phyloP scores from a whole-genome alignment of 345 rosid genomes.

The Hibiscus trionum region DNA sequence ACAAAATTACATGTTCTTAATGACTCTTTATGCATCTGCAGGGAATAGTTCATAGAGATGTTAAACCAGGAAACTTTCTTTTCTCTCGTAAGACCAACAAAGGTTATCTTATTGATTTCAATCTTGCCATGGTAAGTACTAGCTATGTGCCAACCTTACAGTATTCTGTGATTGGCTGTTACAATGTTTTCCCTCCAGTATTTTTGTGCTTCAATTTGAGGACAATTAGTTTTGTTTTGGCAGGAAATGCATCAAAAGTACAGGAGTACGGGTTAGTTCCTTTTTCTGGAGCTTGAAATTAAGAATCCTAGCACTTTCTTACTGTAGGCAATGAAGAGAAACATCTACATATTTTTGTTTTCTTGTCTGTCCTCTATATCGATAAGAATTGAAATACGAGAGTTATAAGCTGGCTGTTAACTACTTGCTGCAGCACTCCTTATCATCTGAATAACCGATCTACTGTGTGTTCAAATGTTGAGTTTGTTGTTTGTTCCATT shows the following conservation, averaged over 20 bases:
- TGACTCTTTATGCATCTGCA: conserved; percentile 18
- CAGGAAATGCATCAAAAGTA: conserved; percentile 84
- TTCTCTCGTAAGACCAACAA: conserved; percentile 65
- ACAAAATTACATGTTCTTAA: neutral
- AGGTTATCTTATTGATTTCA: conserved; percentile 94
- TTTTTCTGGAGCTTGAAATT: neutral
- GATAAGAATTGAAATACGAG: neutral
- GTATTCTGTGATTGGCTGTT: neutral
- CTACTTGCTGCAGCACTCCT: neutral
- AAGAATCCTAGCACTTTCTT: neutral
- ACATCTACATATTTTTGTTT: neutral
- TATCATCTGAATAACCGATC: neutral
- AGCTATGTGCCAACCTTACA: conserved; percentile 1
- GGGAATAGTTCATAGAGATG: conserved; percentile 95
- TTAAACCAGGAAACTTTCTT: conserved; percentile 95
- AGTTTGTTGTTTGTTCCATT: neutral
- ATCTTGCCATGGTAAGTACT: conserved; percentile 80
- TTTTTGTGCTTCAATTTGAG: conserved; percentile 1
- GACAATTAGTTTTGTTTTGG: conserved; percentile 11
- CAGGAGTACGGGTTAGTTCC: conserved; percentile 46
- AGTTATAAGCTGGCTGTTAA: neutral
- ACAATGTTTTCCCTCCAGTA: neutral
- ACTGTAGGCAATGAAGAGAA: neutral
- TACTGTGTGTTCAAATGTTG: neutral
- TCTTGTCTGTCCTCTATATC: neutral